phyloP scores from a whole-genome alignment of 768 basidiomycete species.

The Tricholoma saponaceum region DNA sequence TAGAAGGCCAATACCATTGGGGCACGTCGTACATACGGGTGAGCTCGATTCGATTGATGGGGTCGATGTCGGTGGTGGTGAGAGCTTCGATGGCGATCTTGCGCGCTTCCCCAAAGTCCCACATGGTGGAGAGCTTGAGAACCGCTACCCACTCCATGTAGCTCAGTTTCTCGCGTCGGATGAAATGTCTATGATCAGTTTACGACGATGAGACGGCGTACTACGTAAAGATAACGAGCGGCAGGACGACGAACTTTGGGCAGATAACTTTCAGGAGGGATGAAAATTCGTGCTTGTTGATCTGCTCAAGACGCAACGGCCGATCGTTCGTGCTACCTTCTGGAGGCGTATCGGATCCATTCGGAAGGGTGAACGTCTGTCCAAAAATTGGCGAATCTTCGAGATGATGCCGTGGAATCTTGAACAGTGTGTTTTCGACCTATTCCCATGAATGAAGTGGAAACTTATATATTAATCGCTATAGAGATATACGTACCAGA shows the following conservation, averaged over 20 bases:
- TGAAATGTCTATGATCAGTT: background rate
- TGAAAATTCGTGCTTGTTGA: background rate
- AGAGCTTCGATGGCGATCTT: conserved; percentile 23
- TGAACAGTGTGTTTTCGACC: background rate
- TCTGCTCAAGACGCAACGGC: background rate
- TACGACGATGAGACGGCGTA: too few species aligned
- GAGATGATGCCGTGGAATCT: background rate
- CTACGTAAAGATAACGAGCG: too few species aligned
- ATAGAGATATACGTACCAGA: background rate
- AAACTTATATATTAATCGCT: background rate
- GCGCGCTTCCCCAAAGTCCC: conserved; percentile 26
- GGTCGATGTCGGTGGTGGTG: conserved; percentile 7
- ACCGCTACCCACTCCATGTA: conserved; percentile 27
- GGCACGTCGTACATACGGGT: conserved; percentile 22
- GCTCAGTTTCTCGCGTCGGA: conserved; percentile 1
- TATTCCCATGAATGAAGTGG: background rate
- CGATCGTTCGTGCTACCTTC: background rate
- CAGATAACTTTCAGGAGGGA: background rate
- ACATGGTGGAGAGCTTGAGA: conserved; percentile 30
- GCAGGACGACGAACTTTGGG: background rate
- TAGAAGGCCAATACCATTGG: conserved; percentile 24
- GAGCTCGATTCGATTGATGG: conserved; percentile 22
- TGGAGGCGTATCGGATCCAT: background rate
- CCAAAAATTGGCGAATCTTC: background rate
- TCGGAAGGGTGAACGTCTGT: background rate